Base-by-base conservation (phyloP, 2,329 filamentous ascomycete genomes). In the Plenodomus biglobosus region DNA sequence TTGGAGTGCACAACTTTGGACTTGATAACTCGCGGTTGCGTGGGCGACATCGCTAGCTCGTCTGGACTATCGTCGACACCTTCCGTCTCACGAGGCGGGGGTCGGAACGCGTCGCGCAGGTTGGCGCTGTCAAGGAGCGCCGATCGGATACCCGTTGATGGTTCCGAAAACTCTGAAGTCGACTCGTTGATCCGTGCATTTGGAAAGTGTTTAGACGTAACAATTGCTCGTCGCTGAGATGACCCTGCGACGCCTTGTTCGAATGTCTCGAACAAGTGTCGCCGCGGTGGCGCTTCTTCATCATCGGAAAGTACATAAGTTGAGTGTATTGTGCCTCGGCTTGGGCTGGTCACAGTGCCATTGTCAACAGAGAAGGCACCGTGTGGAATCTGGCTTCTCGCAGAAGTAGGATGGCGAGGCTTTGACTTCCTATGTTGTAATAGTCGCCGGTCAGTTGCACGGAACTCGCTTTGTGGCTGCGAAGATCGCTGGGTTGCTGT, bases 181-280 rank as follows among this genome's bases (percentile, higher is more conserved):
- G 55, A 65, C 20, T 63, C 56, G 19, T 64, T 64, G 45, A 66
- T 60, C 22, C 52, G 54, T 39, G 59, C 55, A 8, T 54, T 50
- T n/a, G 45, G 42, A 18, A 63, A 59, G 27, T 56, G 44, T 8
- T 13, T 32, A 18, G 59, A 59, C 15, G 42, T 55, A 16, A 46
- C 32, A 20, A 32, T 15, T 3, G 13, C 27, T 32, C 15, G 27
- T 10, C 27, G 8, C 27, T 32, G 27, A 15, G 27, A n/a, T 24
- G 30, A 6, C 32, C 38, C 27, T 8, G 16, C 15, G 1, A 49
- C 46, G 16, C 62, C 62, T 48, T 63, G 64, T 24, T 57, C 36
- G 7, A 55, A 43, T 3, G 19, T 13, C 18, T 47, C 8, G 6
- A 61, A 36, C 3, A 61, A 45, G 2, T 18, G 2, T 13, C 38